Percentiles rank a stretch among this genome's conserved stretches.
Evolutionary conservation across 495 filamentous ascomycete genomes (phyloP).

Genomic region (Penicillium arizonense): DNA sequence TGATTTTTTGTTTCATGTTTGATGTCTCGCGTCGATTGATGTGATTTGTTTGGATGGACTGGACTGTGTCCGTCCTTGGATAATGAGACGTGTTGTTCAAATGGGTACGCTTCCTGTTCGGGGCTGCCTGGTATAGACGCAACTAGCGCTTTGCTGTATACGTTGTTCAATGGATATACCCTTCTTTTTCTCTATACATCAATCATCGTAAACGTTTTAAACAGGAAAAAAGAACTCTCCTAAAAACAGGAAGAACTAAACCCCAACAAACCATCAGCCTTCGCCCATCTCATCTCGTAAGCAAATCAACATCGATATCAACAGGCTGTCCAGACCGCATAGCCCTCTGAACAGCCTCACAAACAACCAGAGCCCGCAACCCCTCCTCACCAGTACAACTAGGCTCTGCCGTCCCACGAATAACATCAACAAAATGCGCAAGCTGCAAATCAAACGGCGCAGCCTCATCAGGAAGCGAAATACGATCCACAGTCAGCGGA

Average conservation of each 20-base stretch:
- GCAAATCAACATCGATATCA: slow-evolving; percentile 29
- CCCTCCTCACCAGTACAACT: slow-evolving; percentile 48
- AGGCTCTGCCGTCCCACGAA: slow-evolving; percentile 40
- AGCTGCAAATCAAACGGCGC: slow-evolving; percentile 56
- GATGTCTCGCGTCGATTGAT: neutral
- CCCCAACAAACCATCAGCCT: neutral
- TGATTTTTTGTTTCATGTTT: neutral
- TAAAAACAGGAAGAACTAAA: neutral
- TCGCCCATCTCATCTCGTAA: slow-evolving; percentile 5
- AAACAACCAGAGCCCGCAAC: slow-evolving; percentile 42
- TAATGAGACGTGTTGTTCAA: neutral
- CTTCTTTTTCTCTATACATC: neutral
- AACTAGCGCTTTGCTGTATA: neutral
- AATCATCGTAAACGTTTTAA: neutral
- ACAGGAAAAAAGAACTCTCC: neutral
- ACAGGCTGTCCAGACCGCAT: slow-evolving; percentile 37
- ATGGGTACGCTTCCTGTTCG: neutral
- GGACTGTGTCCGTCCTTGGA: neutral
- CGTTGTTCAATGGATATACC: neutral
- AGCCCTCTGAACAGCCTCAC: slow-evolving; percentile 39
- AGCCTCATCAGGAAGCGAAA: slow-evolving; percentile 35
- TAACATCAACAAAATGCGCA: slow-evolving; percentile 53
- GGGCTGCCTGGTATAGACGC: neutral
- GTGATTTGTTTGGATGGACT: neutral
- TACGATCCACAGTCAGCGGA: slow-evolving; percentile 27